phyloP scores from a whole-genome alignment of 148 eudicot species.

The Beta vulgaris region DNA sequence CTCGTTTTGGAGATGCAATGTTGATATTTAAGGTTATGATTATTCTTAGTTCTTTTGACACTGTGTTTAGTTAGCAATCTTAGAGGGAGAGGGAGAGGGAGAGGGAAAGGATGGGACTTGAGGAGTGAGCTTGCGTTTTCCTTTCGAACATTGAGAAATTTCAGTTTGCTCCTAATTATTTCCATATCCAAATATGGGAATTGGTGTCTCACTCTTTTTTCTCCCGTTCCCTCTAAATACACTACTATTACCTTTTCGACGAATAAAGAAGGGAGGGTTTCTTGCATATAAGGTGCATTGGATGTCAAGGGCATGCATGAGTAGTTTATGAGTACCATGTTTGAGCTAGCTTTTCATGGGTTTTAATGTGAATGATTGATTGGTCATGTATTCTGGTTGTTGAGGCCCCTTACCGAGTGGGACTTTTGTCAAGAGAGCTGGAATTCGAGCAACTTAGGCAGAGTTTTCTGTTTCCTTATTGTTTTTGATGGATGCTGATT shows the following conservation, averaged over 20 bases:
- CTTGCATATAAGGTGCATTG: background rate
- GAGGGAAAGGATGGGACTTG: no score
- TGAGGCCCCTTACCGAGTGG: background rate
- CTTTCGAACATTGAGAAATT: no score
- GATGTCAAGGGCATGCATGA: background rate
- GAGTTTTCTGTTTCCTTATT: background rate
- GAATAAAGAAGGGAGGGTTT: background rate
- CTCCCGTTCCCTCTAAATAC: no score
- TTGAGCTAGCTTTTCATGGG: background rate
- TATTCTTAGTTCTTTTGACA: no score
- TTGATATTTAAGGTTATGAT: no score
- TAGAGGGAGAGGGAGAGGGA: no score
- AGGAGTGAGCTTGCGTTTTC: no score
- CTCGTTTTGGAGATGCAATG: background rate
- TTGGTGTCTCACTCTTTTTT: no score
- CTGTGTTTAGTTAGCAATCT: no score
- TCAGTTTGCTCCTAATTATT: no score
- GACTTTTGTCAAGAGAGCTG: background rate
- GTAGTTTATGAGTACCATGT: conserved; percentile 2
- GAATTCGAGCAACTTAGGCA: background rate
- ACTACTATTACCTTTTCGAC: background rate
- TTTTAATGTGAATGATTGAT: background rate
- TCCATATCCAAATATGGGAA: no score
- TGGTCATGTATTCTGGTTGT: background rate
- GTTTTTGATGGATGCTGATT: background rate